These are phyloP conservation scores for Colletotrichum lindemuthianum DNA, from an alignment of 2,329 filamentous ascomycete species.

Conservation along the genomic window DNA sequence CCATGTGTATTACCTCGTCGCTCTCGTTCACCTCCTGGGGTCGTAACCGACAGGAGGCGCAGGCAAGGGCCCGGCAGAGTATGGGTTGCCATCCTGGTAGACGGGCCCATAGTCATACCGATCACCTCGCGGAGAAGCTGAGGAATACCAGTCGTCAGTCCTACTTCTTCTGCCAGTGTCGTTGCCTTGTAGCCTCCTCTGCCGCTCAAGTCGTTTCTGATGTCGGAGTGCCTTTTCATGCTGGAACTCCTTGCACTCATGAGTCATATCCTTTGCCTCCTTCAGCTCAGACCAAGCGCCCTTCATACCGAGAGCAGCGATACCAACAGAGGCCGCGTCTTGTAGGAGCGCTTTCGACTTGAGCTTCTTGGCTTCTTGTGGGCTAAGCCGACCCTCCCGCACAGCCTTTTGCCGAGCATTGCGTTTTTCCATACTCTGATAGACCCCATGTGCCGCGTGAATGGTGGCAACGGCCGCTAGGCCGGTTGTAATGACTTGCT, in stretches of 20 bases:
- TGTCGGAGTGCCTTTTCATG: slow-evolving; percentile 61
- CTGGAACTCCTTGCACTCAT: slow-evolving; percentile 61
- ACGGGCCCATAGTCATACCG: slow-evolving; percentile 53
- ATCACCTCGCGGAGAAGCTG: slow-evolving; percentile 50
- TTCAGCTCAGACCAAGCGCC: slow-evolving; percentile 66
- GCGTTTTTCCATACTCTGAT: slow-evolving; percentile 67
- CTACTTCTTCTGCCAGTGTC: slow-evolving; percentile 49
- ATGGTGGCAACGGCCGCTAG: slow-evolving; percentile 69
- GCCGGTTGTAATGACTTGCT: slow-evolving; percentile 67
- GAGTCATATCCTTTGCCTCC: slow-evolving; percentile 60
- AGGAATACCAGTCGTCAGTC: slow-evolving; percentile 56
- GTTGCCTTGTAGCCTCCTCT: slow-evolving; percentile 43
- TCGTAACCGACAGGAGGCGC: slow-evolving; percentile 51
- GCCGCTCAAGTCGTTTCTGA: slow-evolving; percentile 55
- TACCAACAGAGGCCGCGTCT: slow-evolving; percentile 67
- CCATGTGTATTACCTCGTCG: slow-evolving; percentile 6
- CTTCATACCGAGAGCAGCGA: slow-evolving; percentile 67
- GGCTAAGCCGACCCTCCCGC: slow-evolving; percentile 61
- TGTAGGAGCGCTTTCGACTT: slow-evolving; percentile 66
- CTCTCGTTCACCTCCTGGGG: slow-evolving; percentile 47
- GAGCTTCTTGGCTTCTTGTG: slow-evolving; percentile 63
- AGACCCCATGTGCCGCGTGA: slow-evolving; percentile 68
- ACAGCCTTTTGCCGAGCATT: slow-evolving; percentile 63
- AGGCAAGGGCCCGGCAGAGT: slow-evolving; percentile 52
- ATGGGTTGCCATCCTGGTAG: slow-evolving; percentile 60